These are phyloP conservation scores for Aureobasidium vineae DNA, from an alignment of 2,329 filamentous ascomycete species.

Conservation along the genomic window DNA sequence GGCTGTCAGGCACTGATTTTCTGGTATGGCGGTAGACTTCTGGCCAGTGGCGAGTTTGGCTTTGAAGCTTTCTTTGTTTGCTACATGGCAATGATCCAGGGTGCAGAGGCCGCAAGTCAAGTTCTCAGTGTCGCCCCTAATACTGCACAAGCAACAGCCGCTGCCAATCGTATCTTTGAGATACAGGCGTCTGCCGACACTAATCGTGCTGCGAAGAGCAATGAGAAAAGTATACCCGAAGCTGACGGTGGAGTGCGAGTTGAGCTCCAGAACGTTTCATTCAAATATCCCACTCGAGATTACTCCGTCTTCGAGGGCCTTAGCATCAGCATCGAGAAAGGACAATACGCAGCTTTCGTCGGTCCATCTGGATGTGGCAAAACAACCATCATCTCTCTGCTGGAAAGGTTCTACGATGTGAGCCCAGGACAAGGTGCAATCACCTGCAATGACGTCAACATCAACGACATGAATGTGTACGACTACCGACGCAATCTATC, in stretches of 20 bases:
- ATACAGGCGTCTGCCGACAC: neutral
- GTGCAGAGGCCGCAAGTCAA: conserved; percentile 52
- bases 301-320: conserved; percentile 53
- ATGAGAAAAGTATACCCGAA: conserved; percentile 15
- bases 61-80: conserved; percentile 52
- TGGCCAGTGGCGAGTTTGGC: conserved; percentile 38
- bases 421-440: conserved; percentile 59
- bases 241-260: conserved; percentile 38
- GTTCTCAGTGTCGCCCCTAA: conserved; percentile 55
- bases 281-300: conserved; percentile 48
- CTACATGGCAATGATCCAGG: conserved; percentile 9
- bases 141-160: conserved; percentile 21
- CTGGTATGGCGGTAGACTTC: conserved; percentile 40
- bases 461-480: conserved; percentile 39
- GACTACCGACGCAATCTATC: conserved; percentile 45
- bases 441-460: conserved; percentile 49
- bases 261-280: conserved; percentile 43
- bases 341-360: conserved; percentile 45
- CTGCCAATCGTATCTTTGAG: conserved; percentile 24
- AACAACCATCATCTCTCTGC: conserved; percentile 43
- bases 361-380: conserved; percentile 45
- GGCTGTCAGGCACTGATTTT: conserved; percentile 44
- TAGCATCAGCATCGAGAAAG: conserved; percentile 36
- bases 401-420: conserved; percentile 57
- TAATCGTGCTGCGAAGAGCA: neutral